A percentile compares a stretch with the other conserved stretches of the same genome.
These are phyloP conservation scores for Chalara sp. DNA, from an alignment of 2,329 filamentous ascomycete species.

Conservation along the genomic window DNA sequence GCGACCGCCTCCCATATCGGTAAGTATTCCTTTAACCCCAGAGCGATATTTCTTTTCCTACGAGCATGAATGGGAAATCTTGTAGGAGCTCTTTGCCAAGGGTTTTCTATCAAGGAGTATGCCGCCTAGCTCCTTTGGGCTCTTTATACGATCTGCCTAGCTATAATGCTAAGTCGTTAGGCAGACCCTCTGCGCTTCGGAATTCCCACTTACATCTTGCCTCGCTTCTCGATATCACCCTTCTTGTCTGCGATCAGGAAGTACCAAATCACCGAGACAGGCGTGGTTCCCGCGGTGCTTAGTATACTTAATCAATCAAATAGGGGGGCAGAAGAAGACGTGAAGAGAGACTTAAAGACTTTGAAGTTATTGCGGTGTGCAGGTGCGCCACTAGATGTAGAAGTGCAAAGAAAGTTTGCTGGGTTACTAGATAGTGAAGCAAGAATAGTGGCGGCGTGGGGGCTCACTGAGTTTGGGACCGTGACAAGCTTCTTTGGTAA, in stretches of 20 bases:
- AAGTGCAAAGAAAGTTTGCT: slow-evolving; percentile 31
- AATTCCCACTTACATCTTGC: slow-evolving; percentile 68
- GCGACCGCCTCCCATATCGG: slow-evolving; percentile 70
- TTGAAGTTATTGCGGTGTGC: slow-evolving; percentile 38
- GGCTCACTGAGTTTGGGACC: slow-evolving; percentile 45
- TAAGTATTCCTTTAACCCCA: background rate
- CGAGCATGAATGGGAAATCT: too few species aligned
- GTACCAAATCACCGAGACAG: slow-evolving; percentile 60
- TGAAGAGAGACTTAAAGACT: slow-evolving; percentile 30
- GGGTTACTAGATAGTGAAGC: slow-evolving; percentile 33
- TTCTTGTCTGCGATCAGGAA: slow-evolving; percentile 61
- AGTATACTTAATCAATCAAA: slow-evolving; percentile 42
- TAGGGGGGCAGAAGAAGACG: background rate
- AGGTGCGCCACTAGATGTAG: slow-evolving; percentile 37
- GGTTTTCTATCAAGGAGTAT: too few species aligned
- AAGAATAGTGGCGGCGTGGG: slow-evolving; percentile 39
- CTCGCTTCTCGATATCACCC: slow-evolving; percentile 63
- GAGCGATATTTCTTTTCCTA: background rate
- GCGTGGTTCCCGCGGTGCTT: slow-evolving; percentile 62
- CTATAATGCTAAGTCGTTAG: too few species aligned
- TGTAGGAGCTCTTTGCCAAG: too few species aligned
- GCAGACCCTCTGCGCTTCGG: slow-evolving; percentile 52
- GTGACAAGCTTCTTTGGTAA: background rate
- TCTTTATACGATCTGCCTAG: too few species aligned
- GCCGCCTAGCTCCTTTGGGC: too few species aligned